Base-by-base conservation (phyloP, 1,284 basidiomycete species). In the Ceratobasidium papillatum region DNA sequence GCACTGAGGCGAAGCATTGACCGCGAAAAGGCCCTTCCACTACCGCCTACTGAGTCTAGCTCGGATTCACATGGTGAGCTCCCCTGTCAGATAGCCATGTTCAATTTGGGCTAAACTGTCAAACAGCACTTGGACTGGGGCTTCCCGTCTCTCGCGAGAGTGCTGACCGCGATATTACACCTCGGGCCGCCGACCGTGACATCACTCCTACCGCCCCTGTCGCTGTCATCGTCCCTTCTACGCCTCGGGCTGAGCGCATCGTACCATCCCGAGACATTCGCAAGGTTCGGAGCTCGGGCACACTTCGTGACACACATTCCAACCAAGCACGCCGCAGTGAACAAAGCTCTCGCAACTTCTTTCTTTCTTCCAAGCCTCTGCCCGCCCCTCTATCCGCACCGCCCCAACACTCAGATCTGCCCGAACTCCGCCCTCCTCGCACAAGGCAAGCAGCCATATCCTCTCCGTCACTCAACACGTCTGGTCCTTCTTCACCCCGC, bases 21-120 rank as follows among this genome's bases (percentile, higher is more conserved):
- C 30, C 51, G 69, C 19, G 69, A 72, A 12, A 72, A 72, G 45
- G 69, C 69, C 1, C 69, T 72, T 72, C 69, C 69, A 25, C 27
- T n/a, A 17, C 56, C 69, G 3, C 69, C 69, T 5, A 22, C 61
- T 30, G 54, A 59, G 41, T 43, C 61, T 22, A 41, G 52, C 32
- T n/a, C 63, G 1, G 47, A 65, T 34, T 56, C 54, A 56, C 54
- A 56, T 56, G 63, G 63, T 65, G 47, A 51, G 63, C 32, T 27
- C 30, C 45, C 45, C 54, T 56, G 54, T 56, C 54, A 19, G 12
- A 56, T 34, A 56, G 14, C 3, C 30, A 19, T 32, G 54, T 56
- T 56, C 8, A 30, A 22, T 2, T 41, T 41, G 5, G 22, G 51
- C 54, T 56, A 34, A 47, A 56, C 54, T 34, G 54, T 56, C 54